Percentiles rank a stretch among this genome's conserved stretches.
Conservation (phyloP, 108 stramenopile genomes). For the Epipyxis sp. region DNA sequence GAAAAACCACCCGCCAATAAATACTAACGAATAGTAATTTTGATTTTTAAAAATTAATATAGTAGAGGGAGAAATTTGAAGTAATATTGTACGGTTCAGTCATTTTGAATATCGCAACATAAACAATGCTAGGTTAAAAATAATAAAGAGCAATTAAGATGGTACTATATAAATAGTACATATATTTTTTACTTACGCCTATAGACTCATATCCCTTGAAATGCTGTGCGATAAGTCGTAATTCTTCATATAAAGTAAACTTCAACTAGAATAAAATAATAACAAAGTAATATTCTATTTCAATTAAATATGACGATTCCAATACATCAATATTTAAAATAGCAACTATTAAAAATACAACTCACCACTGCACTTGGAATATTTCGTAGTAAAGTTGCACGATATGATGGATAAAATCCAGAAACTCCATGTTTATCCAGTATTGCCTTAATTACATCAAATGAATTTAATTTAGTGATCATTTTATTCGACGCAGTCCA, state of each 20-base stretch:
- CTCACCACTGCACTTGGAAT: conserved; percentile 60
- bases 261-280: no score
- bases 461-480: neutral
- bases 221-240: no score
- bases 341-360: no score
- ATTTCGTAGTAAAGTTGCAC: conserved; percentile 64
- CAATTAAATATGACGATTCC: no score
- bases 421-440: conserved; percentile 50
- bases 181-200: no score
- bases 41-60: neutral
- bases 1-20: conserved; percentile 62
- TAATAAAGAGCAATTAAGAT: no score
- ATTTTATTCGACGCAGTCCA: conserved; percentile 14
- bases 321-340: no score
- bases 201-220: no score
- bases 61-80: conserved; percentile 2
- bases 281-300: no score
- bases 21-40: conserved; percentile 1
- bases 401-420: conserved; percentile 63
- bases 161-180: no score
- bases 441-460: conserved; percentile 33
- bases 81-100: neutral
- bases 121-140: conserved; percentile 48
- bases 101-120: neutral
- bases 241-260: conserved; percentile 66